Evolutionary conservation across 2,329 filamentous ascomycete genomes (phyloP), one percentile per base, ranked within the genome.

Genomic region (Colletotrichum lindemuthianum): DNA sequence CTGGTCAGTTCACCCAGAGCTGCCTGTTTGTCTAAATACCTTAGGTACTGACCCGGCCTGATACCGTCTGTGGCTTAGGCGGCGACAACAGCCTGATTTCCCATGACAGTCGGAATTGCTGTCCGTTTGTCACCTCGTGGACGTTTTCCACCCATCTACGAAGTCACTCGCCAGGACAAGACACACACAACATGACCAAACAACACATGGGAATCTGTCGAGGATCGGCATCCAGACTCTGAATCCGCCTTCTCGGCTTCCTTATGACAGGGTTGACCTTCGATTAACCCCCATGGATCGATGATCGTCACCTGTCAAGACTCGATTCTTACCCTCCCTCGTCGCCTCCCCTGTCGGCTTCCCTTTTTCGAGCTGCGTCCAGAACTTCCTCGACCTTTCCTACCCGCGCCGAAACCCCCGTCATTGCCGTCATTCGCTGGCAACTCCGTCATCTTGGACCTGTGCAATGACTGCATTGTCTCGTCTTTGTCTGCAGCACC

Each of bases 331-430:
- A 55, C 51, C 52, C 37, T 50, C 59, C 51, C 9, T 49, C 44
- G 37, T 16, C 45, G 16, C 13, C 39, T 55, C 36, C 49, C 56
- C 50, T 60, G 57, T 34, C 61, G 40, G 34, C 57, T 55, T 55
- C 40, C 47, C 45, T n/a, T 41, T 44, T 55, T 61, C 57, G 50
- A 56, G 34, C 39, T 56, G 61, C 58, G 32, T 65, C 61, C 61
- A 57, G 58, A 64, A 65, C 45, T 39, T 56, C 39, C 45, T 40
- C 37, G 10, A 37, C 11, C 32, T 36, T 49, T 48, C 45, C 16
- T 34, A 13, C n/a, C 5, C 44, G 37, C 24, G 10, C 32, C n/a
- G 8, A 4, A 13, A 39, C 39, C 39, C 12, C 34, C 45, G 43
- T 49, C 58, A 15, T 55, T 11, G 50, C 13, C 24, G 15, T 41